Evolutionary conservation across 495 filamentous ascomycete species (phyloP).

Genomic region (Chaetomidium leptoderma): DNA sequence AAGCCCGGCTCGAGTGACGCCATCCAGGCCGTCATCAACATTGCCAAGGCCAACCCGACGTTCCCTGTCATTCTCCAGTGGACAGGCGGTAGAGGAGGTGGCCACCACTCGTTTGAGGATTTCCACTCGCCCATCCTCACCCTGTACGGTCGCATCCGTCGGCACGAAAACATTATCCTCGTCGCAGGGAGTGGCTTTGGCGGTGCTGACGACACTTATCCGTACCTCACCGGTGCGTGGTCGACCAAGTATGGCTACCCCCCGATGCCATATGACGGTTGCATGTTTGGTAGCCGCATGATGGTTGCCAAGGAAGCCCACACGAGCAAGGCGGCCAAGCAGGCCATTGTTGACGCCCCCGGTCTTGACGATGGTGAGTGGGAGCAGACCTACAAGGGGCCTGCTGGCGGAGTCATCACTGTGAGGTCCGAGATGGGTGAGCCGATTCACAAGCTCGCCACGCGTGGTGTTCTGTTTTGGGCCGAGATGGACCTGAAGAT

Average conservation of each 20-base stretch:
- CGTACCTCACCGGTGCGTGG: constrained; percentile 87
- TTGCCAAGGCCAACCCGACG: constrained; percentile 78
- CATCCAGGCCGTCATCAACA: constrained; percentile 86
- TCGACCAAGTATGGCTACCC: constrained; percentile 80
- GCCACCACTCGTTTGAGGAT: constrained; percentile 92
- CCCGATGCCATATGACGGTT: constrained; percentile 90
- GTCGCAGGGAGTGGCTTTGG: constrained; percentile 92
- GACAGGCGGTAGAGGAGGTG: constrained; percentile 91
- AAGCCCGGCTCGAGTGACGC: constrained; percentile 89
- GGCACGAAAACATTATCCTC: constrained; percentile 78
- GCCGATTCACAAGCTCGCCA: constrained; percentile 97
- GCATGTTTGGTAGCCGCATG: constrained; percentile 84
- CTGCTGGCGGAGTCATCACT: constrained; percentile 92
- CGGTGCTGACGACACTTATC: constrained; percentile 85
- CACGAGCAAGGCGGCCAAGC: constrained; percentile 87
- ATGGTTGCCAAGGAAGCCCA: constrained; percentile 95
- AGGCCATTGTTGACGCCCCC: constrained; percentile 87
- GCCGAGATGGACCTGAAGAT: constrained; percentile 97
- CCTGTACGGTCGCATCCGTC: constrained; percentile 81
- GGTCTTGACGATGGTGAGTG: constrained; percentile 85
- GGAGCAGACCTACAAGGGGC: constrained; percentile 94
- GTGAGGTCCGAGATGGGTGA: constrained; percentile 98
- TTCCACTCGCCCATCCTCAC: constrained; percentile 91
- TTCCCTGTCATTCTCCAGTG: constrained; percentile 92
- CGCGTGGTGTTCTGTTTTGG: constrained; percentile 92